Conservation (phyloP, 1,284 basidiomycete species). For the Phaffia rhodozyma region DNA sequence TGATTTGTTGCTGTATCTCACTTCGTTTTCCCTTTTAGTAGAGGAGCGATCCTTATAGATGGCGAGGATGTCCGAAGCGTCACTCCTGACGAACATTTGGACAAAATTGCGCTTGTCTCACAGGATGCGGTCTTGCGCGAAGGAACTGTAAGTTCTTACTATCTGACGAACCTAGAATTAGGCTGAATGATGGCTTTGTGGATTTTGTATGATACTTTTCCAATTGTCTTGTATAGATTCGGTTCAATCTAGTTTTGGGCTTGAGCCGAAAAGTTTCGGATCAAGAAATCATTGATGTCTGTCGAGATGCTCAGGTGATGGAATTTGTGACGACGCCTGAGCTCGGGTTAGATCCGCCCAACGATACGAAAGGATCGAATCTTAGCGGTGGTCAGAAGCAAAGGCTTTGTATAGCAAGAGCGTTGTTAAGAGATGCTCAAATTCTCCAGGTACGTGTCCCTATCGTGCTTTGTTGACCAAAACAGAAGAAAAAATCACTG, state of each 20-base stretch:
- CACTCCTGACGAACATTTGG: constrained; percentile 29
- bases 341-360: constrained; percentile 35
- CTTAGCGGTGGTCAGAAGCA: constrained; percentile 39
- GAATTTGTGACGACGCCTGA: constrained; percentile 36
- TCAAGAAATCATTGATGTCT: constrained; percentile 3
- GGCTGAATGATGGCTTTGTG: too few species aligned
- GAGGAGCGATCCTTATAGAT: constrained; percentile 34
- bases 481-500: too few species aligned
- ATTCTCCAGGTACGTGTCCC: constrained; percentile 35
- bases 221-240: not conserved
- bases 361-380: constrained; percentile 37
- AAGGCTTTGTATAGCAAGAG: constrained; percentile 39
- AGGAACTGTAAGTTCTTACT: constrained; percentile 24
- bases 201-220: not conserved
- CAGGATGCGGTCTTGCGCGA: constrained; percentile 39
- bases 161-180: too few species aligned
- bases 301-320: constrained; percentile 28
- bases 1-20: too few species aligned
- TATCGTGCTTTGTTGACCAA: too few species aligned
- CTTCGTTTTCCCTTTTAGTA: too few species aligned
- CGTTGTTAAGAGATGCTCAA: constrained; percentile 34
- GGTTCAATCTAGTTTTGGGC: constrained; percentile 16
- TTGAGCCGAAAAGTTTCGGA: not conserved
- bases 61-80: constrained; percentile 33
- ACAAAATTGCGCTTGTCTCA: constrained; percentile 37